Conservation (phyloP, 306 rosid species). For the Cyclanthera cordifolia region DNA sequence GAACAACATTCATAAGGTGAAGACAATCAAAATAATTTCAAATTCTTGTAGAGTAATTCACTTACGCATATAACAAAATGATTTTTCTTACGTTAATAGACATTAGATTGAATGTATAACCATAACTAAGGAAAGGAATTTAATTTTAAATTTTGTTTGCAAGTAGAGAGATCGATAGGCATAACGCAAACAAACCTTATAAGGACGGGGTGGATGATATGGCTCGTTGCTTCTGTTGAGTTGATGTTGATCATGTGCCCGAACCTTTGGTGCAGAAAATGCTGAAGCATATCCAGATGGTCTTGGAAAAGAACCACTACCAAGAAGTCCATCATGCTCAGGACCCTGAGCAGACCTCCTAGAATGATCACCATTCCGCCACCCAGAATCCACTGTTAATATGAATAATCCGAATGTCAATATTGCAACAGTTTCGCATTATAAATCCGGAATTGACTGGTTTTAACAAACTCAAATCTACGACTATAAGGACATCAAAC, state of each 20-base stretch:
- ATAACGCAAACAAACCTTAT: conserved; percentile 49
- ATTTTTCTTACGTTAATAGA: background rate
- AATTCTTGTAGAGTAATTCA: background rate
- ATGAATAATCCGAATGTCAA: conserved; percentile 14
- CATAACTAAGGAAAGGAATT: background rate
- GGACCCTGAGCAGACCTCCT: conserved; percentile 70
- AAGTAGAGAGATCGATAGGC: background rate
- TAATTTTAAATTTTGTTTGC: background rate
- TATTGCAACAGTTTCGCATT: background rate
- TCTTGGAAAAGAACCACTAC: conserved; percentile 94
- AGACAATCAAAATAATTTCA: background rate
- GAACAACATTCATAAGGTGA: background rate
- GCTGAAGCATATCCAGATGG: conserved; percentile 70
- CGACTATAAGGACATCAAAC: background rate
- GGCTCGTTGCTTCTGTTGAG: conserved; percentile 64
- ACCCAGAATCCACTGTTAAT: conserved; percentile 54
- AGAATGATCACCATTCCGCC: conserved; percentile 52
- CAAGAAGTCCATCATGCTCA: conserved; percentile 98
- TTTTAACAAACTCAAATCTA: too few species aligned
- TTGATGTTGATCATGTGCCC: conserved; percentile 45
- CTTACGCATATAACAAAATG: background rate
- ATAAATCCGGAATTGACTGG: background rate
- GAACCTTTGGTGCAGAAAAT: conserved; percentile 45
- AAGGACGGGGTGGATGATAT: conserved; percentile 89
- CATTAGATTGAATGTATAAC: background rate